Evolutionary conservation across 108 stramenopile genomes (phyloP).

Genomic region (Fragilaria crotonensis): DNA sequence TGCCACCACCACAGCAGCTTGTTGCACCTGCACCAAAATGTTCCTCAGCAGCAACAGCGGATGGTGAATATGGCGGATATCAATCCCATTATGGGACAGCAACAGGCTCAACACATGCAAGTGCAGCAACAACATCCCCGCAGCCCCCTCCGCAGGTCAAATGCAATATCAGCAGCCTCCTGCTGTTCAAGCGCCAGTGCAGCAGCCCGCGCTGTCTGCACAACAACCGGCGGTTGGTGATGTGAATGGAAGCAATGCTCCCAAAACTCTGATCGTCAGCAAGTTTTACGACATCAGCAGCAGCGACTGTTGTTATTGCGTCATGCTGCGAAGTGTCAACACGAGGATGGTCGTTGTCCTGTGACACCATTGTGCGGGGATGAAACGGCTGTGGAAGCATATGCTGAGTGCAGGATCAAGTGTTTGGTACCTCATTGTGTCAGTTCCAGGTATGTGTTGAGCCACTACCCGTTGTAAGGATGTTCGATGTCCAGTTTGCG

Average conservation of each 20-base stretch:
- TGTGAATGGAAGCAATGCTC: constrained; percentile 17
- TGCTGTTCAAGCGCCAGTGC: constrained; percentile 17
- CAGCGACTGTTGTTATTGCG: constrained; percentile 94
- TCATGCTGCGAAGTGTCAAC: constrained; percentile 98
- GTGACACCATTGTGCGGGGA: constrained; percentile 97
- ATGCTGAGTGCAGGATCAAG: constrained; percentile 97
- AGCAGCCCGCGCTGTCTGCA: constrained; percentile 10
- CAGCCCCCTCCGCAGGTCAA: neutral
- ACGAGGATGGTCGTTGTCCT: constrained; percentile 88
- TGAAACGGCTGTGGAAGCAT: constrained; percentile 99
- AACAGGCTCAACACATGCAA: constrained; percentile 12
- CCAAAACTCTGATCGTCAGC: constrained; percentile 81
- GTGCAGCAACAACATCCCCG: constrained; percentile 18
- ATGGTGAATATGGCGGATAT: constrained; percentile 80
- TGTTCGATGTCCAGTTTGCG: constrained; percentile 96
- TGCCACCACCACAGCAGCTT: constrained; percentile 21
- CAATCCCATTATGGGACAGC: constrained; percentile 61
- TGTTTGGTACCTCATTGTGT: constrained; percentile 97
- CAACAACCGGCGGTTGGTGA: constrained; percentile 12
- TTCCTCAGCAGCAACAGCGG: constrained; percentile 39
- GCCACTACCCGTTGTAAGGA: constrained; percentile 99
- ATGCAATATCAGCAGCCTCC: constrained; percentile 31
- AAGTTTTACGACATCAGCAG: constrained; percentile 97
- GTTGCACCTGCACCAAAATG: neutral
- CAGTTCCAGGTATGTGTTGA: constrained; percentile 94